Evolutionary conservation across 345 rosid genomes (phyloP), one percentile per base, ranked within the genome.

Genomic region (Gossypium turneri): DNA sequence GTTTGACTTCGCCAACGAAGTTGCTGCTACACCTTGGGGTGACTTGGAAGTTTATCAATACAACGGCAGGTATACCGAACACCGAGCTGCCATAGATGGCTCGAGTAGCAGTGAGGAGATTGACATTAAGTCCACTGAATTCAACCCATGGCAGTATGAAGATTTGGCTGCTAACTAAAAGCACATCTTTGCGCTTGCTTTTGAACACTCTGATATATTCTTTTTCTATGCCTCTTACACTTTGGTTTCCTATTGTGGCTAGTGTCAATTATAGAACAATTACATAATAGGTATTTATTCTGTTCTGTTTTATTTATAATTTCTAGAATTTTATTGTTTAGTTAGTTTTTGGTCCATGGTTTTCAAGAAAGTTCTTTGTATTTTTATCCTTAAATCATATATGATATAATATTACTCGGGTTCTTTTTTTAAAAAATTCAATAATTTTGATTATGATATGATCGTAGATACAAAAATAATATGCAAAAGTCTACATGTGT

Each of bases 11-110:
- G 86, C 92, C 1, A 78, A 80, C 43, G 95, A 92, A 75, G 79
- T 85, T 38, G 79, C 85, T 51, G 84, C 91, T 8, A 92, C 97
- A n/a, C 97, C 94, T 24, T 92, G 97, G 97, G 97, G 95, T 0
- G 95, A 92, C 76, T 77, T 92, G 45, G 95, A 90, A 82, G 88
- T 92, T 43, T 92, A 90, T 79, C 86, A 75, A 67, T 92, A 82
- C 86, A 92, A 90, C 44, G 97, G 92, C 73, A 92, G 86, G 70
- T 92, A 92, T 70, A 47, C 59, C 1, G 81, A 90, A 74, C 85
- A 88, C 47, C 81, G 89, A 4, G 90, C 85, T 34, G 85, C 85
- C 2, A 25, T 84, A 0, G 94, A 89, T 78, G 76, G 74, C 75
- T 84, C 87, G 7, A 77, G 73, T 10, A 72, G 83, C 61, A 65